Percentiles rank a stretch among this genome's conserved stretches.
Conservation (phyloP, 176 grass and related monocot genomes). For the Pharus latifolius region DNA sequence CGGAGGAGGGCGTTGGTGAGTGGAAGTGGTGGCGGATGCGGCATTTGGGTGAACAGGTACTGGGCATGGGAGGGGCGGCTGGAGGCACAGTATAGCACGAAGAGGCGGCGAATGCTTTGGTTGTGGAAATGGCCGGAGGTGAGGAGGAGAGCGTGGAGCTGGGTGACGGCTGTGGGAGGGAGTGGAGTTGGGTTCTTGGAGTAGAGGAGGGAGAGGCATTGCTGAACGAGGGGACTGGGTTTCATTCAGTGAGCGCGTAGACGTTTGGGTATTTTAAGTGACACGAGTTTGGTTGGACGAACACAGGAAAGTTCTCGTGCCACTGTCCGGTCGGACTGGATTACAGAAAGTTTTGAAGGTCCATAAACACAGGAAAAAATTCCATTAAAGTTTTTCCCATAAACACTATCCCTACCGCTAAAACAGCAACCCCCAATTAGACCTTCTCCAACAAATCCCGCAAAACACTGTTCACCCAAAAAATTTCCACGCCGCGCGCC, state of each 20-base stretch:
- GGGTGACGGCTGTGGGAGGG: background rate
- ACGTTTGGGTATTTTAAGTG: background rate
- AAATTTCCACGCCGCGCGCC: no score
- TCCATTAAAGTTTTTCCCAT: no score
- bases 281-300: no score
- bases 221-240: background rate
- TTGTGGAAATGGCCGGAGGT: slow-evolving; percentile 30
- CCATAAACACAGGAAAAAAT: no score
- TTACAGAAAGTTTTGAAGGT: no score
- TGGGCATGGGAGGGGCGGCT: slow-evolving; percentile 19
- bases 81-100: background rate
- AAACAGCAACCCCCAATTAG: no score
- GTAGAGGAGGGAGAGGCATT: slow-evolving; percentile 36
- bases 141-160: slow-evolving; percentile 40
- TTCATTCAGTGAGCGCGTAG: background rate
- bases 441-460: no score
- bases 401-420: no score
- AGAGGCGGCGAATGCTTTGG: background rate
- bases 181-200: slow-evolving; percentile 21
- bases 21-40: background rate
- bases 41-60: slow-evolving; percentile 43
- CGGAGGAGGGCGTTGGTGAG: slow-evolving; percentile 45
- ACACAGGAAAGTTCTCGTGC: no score
- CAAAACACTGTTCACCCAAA: no score
- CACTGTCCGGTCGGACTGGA: no score